Conservation (phyloP, 2,329 filamentous ascomycete genomes). For the Aspergillus sojae region DNA sequence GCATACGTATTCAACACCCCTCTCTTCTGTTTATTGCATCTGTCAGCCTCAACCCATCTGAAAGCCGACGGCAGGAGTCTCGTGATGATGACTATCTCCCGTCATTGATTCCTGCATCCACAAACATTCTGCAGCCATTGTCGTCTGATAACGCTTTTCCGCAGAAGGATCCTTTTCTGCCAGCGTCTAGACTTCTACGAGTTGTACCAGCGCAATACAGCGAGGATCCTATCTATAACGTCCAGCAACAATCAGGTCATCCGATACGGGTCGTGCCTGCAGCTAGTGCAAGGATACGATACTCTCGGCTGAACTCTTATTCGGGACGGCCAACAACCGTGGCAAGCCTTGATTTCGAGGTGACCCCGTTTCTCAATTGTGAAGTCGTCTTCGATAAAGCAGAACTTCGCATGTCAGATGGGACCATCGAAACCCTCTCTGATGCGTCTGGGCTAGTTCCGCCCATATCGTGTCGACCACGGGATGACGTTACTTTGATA, state of each 20-base stretch:
- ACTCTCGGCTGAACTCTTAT: conserved; percentile 51
- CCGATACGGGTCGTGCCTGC: conserved; percentile 59
- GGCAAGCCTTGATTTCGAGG: conserved; percentile 59
- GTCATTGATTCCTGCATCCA: conserved; percentile 57
- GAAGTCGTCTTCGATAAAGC: conserved; percentile 54
- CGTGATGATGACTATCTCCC: conserved; percentile 56
- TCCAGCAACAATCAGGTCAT: conserved; percentile 56
- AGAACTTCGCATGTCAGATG: conserved; percentile 50
- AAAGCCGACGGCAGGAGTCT: conserved; percentile 38
- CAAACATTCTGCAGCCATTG: conserved; percentile 61
- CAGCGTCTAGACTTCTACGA: conserved; percentile 60
- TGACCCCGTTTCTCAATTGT: conserved; percentile 55
- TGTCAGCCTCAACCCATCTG: conserved; percentile 48
- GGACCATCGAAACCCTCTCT: conserved; percentile 49
- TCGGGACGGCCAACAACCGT: conserved; percentile 51
- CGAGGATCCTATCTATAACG: conserved; percentile 54
- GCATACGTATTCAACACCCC: conserved; percentile 58
- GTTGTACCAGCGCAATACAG: conserved; percentile 55
- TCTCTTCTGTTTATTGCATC: conserved; percentile 58
- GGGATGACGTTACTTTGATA: conserved; percentile 60
- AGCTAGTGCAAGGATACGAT: conserved; percentile 59
- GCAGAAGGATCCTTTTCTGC: conserved; percentile 56
- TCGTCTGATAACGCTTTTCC: conserved; percentile 51
- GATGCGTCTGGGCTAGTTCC: conserved; percentile 36
- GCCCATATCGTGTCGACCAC: conserved; percentile 50